Base-by-base conservation (phyloP, 148 eudicot species). In the Rhododendron simsii region DNA sequence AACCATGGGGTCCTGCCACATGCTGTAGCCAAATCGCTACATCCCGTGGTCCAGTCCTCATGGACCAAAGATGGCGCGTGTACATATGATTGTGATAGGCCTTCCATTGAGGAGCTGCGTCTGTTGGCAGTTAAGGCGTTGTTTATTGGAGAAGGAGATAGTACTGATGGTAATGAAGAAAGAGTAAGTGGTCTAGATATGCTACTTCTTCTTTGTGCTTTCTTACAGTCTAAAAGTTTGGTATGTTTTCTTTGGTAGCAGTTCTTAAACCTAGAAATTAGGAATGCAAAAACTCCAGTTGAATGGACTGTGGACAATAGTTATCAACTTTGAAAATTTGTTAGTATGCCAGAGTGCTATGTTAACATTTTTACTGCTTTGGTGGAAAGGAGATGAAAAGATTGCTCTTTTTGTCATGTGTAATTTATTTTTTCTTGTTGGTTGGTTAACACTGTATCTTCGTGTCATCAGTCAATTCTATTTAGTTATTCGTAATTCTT, bases 401-500 rank as follows among this genome's bases (percentile, higher is more conserved):
- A 2, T 78, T 78, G 15, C 33, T 81, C 37, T 26, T 16, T 51
- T 80, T 35, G 10, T 55, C 23, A 4, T 81, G 30, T 41, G n/a
- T 35, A 47, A 20, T 81, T 81, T 55, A 18, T 14, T 81, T 30
- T 55, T 55, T 15, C 35, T 55, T 30, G 44, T 26, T 28, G 11
- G 9, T 30, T 33, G 41, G 47, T 81, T 28, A 33, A 59, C 18
- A 53, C 30, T 82, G 37, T 28, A 44, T 79, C 50, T 26, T 80
- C 76, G 0, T 48, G 33, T 79, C 74, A 15, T 18, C 69, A 23
- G 67, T 57, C 5, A 14, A 7, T 30, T 44, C 59, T 12, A 51
- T 77, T 57, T 35, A 61, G 74, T 81, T 12, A 73, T 3, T 85
- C 20, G 47, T 83, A 33, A 85, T 81, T 69, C 87, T 88, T 83